A percentile compares a stretch with the other conserved stretches of the same genome.
Evolutionary conservation across 23 red algal species (phyloP).

Genomic region (Gracilaria domingensis): DNA sequence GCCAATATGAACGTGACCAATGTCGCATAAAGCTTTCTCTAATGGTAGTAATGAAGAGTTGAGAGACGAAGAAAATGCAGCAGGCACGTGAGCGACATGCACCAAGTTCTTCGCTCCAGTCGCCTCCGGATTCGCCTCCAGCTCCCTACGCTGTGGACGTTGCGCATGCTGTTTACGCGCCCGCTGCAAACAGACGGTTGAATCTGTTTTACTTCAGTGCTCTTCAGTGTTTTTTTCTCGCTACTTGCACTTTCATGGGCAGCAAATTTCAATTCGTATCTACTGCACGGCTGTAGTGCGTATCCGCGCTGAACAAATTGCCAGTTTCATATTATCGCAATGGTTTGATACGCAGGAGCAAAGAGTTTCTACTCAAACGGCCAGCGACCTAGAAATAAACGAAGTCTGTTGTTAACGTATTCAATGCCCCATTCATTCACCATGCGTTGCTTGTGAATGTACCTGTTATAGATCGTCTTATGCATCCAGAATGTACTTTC

Average conservation of each 20-base stretch:
- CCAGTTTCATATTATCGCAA: slow-evolving; percentile 39
- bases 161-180: too few relatives aligned
- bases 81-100: too few relatives aligned
- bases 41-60: too few relatives aligned
- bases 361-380: slow-evolving; percentile 45
- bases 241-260: neutral
- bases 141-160: too few relatives aligned
- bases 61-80: too few relatives aligned
- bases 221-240: too few relatives aligned
- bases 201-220: too few relatives aligned
- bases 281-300: neutral
- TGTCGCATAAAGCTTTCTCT: too few relatives aligned
- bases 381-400: slow-evolving; percentile 45
- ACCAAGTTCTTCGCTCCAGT: too few relatives aligned
- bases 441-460: neutral
- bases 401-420: slow-evolving; percentile 33
- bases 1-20: too few relatives aligned
- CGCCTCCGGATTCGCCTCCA: too few relatives aligned
- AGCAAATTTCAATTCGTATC: neutral
- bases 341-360: neutral
- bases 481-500: slow-evolving; percentile 12
- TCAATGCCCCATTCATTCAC: neutral
- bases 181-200: too few relatives aligned
- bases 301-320: slow-evolving; percentile 30
- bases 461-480: neutral